Evolutionary conservation across 805 yeast species (phyloP).

Genomic region (Kazachstania bromeliacearum): DNA sequence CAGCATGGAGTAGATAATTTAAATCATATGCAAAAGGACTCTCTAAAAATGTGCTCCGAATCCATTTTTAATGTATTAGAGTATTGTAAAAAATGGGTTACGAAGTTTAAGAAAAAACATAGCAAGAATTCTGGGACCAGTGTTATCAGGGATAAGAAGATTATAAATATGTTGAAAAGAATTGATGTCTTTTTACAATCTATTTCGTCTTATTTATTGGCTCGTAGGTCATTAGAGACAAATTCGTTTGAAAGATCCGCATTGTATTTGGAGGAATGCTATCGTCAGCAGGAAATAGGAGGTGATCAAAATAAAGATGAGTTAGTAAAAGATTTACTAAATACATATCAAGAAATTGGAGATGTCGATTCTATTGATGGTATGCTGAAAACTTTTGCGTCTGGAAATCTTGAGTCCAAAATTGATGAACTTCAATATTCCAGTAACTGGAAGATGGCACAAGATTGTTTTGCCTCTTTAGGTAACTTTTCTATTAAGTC

Average conservation of each 20-base stretch:
- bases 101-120: slow-evolving; percentile 32
- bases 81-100: slow-evolving; percentile 70
- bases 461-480: slow-evolving; percentile 68
- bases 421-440: slow-evolving; percentile 73
- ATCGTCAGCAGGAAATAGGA: slow-evolving; percentile 30
- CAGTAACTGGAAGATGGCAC: slow-evolving; percentile 79
- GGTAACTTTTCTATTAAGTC: slow-evolving; percentile 35
- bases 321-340: slow-evolving; percentile 46
- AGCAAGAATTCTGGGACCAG: slow-evolving; percentile 21
- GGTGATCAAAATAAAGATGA: slow-evolving; percentile 4
- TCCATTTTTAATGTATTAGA: slow-evolving; percentile 72
- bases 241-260: slow-evolving; percentile 83
- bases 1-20: slow-evolving; percentile 35
- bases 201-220: slow-evolving; percentile 63
- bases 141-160: slow-evolving; percentile 19
- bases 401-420: slow-evolving; percentile 63
- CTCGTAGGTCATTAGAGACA: slow-evolving; percentile 70
- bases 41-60: slow-evolving; percentile 56
- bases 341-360: slow-evolving; percentile 76
- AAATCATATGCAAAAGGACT: slow-evolving; percentile 49
- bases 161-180: slow-evolving; percentile 20
- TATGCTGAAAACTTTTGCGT: slow-evolving; percentile 60
- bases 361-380: slow-evolving; percentile 91
- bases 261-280: slow-evolving; percentile 71
- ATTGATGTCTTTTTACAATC: slow-evolving; percentile 41